Evolutionary conservation across 176 grass and related monocot species (phyloP), one percentile per base, ranked within the genome.

Genomic region (Oryza punctata): DNA sequence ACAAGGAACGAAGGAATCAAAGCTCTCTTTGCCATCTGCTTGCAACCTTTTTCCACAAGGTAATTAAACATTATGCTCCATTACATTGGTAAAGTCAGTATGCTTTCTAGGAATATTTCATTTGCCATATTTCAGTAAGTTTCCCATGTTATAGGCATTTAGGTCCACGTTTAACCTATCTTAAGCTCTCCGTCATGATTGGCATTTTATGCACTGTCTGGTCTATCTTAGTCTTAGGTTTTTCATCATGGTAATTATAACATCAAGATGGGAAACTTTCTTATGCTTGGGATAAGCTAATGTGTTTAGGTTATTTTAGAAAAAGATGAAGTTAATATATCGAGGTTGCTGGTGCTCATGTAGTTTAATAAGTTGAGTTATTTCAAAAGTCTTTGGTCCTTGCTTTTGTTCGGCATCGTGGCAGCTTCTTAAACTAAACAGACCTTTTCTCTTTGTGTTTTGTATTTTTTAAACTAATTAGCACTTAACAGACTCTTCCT

Each of bases 11-110:
- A 64, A 89, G 70, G 88, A 98, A 98, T 82, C 66, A 83, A 73
- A 90, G 89, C 78, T 90, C 96, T 80, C 83, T 95, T 63, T 83
- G 78, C 29, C 19, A 71, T 71, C 93, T 95, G 52, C 76, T 98
- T 60, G 28, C 78, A 59, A 85, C 91, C 57, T 98, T 98, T 78
- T 98, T 98, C 63, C 30, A 80, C 7, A 95, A 95, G 89, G 93
- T 98, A 90, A 84, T 40, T 66, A 18, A 70, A 74, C 25, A 37
- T 45, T 73, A 52, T 77, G 32, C 24, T 47, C 66, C 81, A 33
- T 63, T 80, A 52, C 37, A 21, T 23, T 78, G 32, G 86, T 45
- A 24, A 12, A 87, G 44, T 75, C 71, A 61, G 21, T 37, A 81
- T 76, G 25, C 60, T 49, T 83, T 73, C 37, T 68, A 37, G 45